Conservation (phyloP, 2,329 filamentous ascomycete species). For the Colletotrichum liaoningense region DNA sequence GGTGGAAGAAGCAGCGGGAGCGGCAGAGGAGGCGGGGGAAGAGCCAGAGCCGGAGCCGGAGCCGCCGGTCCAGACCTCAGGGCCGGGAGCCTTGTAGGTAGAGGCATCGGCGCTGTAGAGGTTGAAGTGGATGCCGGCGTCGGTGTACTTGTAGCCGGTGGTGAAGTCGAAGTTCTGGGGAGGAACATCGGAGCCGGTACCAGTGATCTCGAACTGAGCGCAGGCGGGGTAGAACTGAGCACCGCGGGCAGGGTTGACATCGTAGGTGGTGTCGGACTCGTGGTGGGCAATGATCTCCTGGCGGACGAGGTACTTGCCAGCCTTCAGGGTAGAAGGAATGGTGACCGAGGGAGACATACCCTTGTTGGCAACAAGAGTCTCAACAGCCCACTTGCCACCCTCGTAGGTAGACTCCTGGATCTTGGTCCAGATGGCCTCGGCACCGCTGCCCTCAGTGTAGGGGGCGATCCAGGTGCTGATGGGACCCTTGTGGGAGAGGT, state of each 20-base stretch:
- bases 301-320: constrained; percentile 65
- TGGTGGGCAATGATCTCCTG: constrained; percentile 68
- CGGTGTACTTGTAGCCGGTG: constrained; percentile 66
- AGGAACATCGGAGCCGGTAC: constrained; percentile 60
- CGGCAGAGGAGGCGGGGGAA: constrained; percentile 17
- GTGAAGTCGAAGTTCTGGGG: constrained; percentile 57
- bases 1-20: constrained; percentile 7
- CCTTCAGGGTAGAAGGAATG: constrained; percentile 56
- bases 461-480: constrained; percentile 64
- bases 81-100: constrained; percentile 49
- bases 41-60: constrained; percentile 33
- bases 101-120: constrained; percentile 57
- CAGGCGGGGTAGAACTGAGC: constrained; percentile 69
- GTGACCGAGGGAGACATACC: constrained; percentile 59
- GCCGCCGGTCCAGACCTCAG: constrained; percentile 45
- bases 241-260: constrained; percentile 49
- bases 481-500: constrained; percentile 63
- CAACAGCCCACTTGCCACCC: constrained; percentile 55
- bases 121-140: constrained; percentile 69
- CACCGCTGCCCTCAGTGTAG: constrained; percentile 54
- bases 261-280: constrained; percentile 50
- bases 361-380: constrained; percentile 59
- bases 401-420: constrained; percentile 50
- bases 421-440: constrained; percentile 63
- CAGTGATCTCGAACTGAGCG: constrained; percentile 70